Evolutionary conservation across 306 rosid species (phyloP).

Genomic region (Senna tora): DNA sequence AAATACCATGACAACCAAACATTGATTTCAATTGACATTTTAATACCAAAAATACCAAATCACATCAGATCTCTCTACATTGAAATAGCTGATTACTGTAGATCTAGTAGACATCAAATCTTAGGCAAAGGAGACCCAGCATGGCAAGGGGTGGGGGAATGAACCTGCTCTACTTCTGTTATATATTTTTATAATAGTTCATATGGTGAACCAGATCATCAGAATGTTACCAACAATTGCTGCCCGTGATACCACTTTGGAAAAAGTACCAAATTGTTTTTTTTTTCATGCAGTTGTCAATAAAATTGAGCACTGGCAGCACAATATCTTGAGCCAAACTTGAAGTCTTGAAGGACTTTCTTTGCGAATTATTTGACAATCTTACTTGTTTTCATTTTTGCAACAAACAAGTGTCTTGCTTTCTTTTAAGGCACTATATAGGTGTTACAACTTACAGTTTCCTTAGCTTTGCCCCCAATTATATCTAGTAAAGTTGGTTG

Average conservation of each 20-base stretch:
- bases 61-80: neutral
- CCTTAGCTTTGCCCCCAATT: neutral
- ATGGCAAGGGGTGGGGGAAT: slow-evolving; percentile 2
- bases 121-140: slow-evolving; percentile 4
- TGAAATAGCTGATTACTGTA: neutral
- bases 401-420: neutral
- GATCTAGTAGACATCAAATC: neutral
- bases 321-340: neutral
- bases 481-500: neutral
- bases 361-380: neutral
- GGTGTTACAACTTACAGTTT: slow-evolving; percentile 5
- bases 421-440: neutral
- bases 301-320: neutral
- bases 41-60: neutral
- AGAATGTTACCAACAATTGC: neutral
- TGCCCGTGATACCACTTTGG: neutral
- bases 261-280: slow-evolving; percentile 6
- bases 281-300: slow-evolving; percentile 13
- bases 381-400: neutral
- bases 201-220: neutral
- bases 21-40: neutral
- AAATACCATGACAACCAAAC: neutral
- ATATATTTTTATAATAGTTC: neutral
- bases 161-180: slow-evolving; percentile 20
- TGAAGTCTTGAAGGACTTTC: neutral